Conservation (phyloP, 768 basidiomycete genomes). For the Lepiota venenata region DNA sequence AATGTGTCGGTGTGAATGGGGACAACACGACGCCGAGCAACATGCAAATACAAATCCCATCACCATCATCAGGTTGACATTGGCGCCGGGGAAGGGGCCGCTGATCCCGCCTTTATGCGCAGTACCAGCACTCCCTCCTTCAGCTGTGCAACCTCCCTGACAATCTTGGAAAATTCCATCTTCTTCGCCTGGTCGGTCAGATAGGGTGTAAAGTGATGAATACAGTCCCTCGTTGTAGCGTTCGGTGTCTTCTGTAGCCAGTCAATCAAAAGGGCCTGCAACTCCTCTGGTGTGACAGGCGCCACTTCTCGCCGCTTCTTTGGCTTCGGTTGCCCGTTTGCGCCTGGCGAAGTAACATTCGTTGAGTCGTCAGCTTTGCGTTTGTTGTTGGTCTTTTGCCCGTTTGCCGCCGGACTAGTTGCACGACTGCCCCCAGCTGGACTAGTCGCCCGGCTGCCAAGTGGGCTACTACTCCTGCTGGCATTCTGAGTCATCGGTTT, state of each 20-base stretch:
- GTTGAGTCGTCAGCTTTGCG: constrained; percentile 44
- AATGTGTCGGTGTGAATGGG: neutral
- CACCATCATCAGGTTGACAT: constrained; percentile 8
- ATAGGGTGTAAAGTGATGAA: constrained; percentile 75
- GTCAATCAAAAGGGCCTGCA: constrained; percentile 68
- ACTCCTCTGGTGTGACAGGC: constrained; percentile 45
- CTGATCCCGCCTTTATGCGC: constrained; percentile 27
- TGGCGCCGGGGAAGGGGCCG: constrained; percentile 32
- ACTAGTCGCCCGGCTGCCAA: constrained; percentile 50
- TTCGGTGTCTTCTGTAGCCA: constrained; percentile 71
- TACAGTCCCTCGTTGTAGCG: constrained; percentile 76
- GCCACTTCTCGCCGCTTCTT: constrained; percentile 43
- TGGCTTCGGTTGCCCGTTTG: constrained; percentile 25
- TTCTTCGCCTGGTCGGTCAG: constrained; percentile 69
- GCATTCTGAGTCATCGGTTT: constrained; percentile 32
- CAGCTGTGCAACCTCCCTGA: constrained; percentile 75
- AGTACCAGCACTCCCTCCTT: constrained; percentile 63
- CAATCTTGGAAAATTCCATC: constrained; percentile 69
- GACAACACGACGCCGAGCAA: neutral
- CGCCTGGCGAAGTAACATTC: constrained; percentile 14
- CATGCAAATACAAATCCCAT: neutral
- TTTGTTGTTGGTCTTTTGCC: constrained; percentile 30
- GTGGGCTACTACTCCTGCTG: constrained; percentile 49
- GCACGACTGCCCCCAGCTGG: constrained; percentile 41
- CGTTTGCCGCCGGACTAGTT: constrained; percentile 38